phyloP scores from a whole-genome alignment of 306 rosid genomes.

The Vigna trinervia region DNA sequence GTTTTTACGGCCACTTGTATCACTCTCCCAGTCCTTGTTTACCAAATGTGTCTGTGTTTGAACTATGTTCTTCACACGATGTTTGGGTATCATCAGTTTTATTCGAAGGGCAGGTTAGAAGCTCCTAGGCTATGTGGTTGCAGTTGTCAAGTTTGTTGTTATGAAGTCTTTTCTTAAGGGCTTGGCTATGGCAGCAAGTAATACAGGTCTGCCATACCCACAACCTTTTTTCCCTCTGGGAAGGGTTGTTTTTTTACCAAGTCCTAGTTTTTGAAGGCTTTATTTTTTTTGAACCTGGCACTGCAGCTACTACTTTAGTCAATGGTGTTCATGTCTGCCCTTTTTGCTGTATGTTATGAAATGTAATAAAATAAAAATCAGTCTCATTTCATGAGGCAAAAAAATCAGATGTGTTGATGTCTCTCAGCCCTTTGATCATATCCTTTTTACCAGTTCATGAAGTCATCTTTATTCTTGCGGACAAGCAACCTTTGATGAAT shows the following conservation, averaged over 20 bases:
- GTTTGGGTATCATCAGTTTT: slow-evolving; percentile 65
- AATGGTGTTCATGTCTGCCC: slow-evolving; percentile 46
- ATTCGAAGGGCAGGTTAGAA: slow-evolving; percentile 55
- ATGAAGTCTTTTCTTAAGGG: slow-evolving; percentile 70
- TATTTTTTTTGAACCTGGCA: slow-evolving; percentile 57
- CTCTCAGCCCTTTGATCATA: background rate
- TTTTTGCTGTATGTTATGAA: slow-evolving; percentile 59
- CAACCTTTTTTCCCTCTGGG: slow-evolving; percentile 52
- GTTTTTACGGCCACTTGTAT: slow-evolving; percentile 43
- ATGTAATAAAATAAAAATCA: slow-evolving; percentile 55
- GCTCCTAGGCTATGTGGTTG: slow-evolving; percentile 47
- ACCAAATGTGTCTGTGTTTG: slow-evolving; percentile 55
- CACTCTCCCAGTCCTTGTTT: slow-evolving; percentile 47
- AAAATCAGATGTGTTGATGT: background rate
- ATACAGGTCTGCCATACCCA: slow-evolving; percentile 69
- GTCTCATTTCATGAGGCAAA: slow-evolving; percentile 28
- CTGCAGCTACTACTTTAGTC: slow-evolving; percentile 52
- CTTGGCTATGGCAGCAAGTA: slow-evolving; percentile 84
- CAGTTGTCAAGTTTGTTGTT: slow-evolving; percentile 53
- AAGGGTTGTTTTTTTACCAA: slow-evolving; percentile 70
- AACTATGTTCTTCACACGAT: slow-evolving; percentile 50
- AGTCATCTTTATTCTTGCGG: background rate
- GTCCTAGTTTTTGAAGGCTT: slow-evolving; percentile 70
- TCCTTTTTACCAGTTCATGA: background rate
- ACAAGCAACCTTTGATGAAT: background rate